These are phyloP conservation scores for Diaporthe sp. DNA, from an alignment of 2,329 filamentous ascomycete species.

Conservation along the genomic window DNA sequence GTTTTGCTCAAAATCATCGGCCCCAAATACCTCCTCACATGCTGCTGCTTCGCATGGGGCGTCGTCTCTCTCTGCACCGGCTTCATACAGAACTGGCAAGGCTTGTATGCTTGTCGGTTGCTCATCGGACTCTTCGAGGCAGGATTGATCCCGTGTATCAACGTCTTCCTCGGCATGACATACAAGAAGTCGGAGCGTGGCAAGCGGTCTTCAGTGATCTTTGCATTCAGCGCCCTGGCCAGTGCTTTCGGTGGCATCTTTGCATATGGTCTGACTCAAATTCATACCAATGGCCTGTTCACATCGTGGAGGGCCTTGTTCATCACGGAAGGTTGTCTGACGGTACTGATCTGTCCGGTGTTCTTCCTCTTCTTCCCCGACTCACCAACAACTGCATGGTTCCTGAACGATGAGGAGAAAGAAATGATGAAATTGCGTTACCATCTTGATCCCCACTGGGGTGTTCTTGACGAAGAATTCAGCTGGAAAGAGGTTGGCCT, in stretches of 20 bases:
- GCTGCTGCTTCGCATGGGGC: constrained; percentile 46
- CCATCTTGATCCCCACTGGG: constrained; percentile 47
- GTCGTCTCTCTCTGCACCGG: constrained; percentile 47
- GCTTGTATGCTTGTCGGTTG: constrained; percentile 44
- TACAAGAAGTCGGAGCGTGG: constrained; percentile 49
- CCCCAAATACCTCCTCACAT: constrained; percentile 49
- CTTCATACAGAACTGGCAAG: constrained; percentile 49
- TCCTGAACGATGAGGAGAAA: constrained; percentile 46
- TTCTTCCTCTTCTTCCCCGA: constrained; percentile 48
- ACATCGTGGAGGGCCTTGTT: constrained; percentile 57
- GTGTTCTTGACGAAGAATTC: constrained; percentile 45
- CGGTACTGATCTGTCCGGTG: constrained; percentile 51
- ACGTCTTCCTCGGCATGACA: constrained; percentile 53
- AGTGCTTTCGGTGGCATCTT: constrained; percentile 59
- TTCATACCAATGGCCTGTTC: constrained; percentile 50
- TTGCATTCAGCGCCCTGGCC: constrained; percentile 55
- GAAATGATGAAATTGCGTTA: constrained; percentile 47
- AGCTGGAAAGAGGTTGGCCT: constrained; percentile 44
- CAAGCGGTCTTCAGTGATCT: constrained; percentile 54
- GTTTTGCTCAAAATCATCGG: constrained; percentile 52
- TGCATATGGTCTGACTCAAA: constrained; percentile 55
- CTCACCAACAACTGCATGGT: constrained; percentile 48
- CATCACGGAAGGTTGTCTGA: constrained; percentile 56
- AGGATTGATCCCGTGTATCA: constrained; percentile 58
- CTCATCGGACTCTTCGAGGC: constrained; percentile 46